Evolutionary conservation across 345 rosid species (phyloP), one percentile per base, ranked within the genome.

Genomic region (Eutrema japonicum): DNA sequence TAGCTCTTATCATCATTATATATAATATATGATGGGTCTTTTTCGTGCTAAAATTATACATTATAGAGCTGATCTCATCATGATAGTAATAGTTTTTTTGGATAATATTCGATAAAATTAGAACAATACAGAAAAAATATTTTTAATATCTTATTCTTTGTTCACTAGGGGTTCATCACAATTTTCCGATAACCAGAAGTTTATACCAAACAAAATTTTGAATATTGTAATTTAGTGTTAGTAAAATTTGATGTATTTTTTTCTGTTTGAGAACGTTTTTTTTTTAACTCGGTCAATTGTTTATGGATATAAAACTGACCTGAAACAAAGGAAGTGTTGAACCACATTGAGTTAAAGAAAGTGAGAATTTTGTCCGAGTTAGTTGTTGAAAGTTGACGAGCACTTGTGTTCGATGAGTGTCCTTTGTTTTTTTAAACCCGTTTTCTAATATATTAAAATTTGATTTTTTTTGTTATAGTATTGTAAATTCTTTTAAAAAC

Each of bases 1-100:
- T 1, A 48, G 43, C 50, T 66, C 53, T 35, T 73, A 45, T 64
- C 18, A 54, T 64, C 13, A 41, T 12, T 63, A 3, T 60, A 5
- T 59, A n/a, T 5, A 47, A 43, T 42, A 18, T 9, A 13, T 57
- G n/a, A 12, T 16, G 10, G 30, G 51, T 69, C 26, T 55, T 45
- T 32, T 43, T 42, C 50, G 38, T 18, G 29, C 16, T 35, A 11
- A 58, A 57, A 56, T 45, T 57, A 16, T 69, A 42, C 4, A 10
- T 33, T n/a, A 37, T 16, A 37, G 45, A 12, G 26, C 50, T 49
- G 32, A 60, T 22, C 1, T 22, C 26, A 1, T 22, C 26, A 1
- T 22, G 26, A 2, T 22, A 22, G 30, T 57, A 33, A 33, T 42
- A 52, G 47, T 43, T 14, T 43, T 5, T 32, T 55, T 26, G 41